Conservation (phyloP, 441 rosid genomes). For the Gossypium lobatum region DNA sequence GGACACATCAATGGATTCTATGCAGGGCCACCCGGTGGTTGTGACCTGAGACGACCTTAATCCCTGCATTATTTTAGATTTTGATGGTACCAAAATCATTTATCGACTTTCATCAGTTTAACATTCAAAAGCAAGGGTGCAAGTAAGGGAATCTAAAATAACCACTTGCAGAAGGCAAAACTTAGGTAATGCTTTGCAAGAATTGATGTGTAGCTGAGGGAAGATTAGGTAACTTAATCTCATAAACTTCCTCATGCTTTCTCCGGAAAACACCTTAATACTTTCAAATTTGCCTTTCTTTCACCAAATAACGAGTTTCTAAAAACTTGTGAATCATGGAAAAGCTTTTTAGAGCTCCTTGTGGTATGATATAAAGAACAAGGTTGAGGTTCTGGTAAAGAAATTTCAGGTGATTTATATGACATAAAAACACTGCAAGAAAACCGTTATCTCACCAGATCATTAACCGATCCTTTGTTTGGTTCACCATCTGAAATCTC, state of each 20-base stretch:
- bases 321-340: background rate
- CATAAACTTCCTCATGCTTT: background rate
- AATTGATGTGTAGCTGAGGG: background rate
- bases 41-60: conserved; percentile 16
- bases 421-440: background rate
- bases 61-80: conserved; percentile 19
- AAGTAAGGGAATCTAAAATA: background rate
- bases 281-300: background rate
- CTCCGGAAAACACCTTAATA: no score
- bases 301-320: background rate
- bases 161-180: background rate
- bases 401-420: background rate
- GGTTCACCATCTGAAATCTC: conserved; percentile 2
- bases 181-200: background rate
- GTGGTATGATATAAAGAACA: background rate
- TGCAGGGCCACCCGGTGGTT: conserved; percentile 22
- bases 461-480: conserved; percentile 7
- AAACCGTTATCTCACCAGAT: conserved; percentile 13
- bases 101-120: background rate
- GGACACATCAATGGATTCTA: conserved; percentile 15
- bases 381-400: background rate
- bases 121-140: background rate
- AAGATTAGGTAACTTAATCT: background rate
- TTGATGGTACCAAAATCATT: background rate
- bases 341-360: background rate